These are phyloP conservation scores for Cyclospora cayetanensis DNA, from an alignment of 169 alveolate genomes.

Conservation along the genomic window DNA sequence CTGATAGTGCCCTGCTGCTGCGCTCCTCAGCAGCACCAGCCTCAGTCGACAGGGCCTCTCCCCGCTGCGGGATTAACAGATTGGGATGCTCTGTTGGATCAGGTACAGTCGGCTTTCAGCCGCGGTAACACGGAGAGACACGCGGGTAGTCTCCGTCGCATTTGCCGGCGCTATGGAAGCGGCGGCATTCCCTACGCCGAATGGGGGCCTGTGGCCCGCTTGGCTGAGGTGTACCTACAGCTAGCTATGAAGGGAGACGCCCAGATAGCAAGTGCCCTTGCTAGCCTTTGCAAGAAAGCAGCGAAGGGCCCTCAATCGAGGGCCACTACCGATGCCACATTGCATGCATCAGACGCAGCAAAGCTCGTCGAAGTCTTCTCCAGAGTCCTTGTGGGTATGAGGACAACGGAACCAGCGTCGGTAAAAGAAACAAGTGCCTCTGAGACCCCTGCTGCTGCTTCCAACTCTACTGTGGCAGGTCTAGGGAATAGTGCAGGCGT, in stretches of 20 bases:
- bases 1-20: background rate
- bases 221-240: constrained; percentile 23
- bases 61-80: background rate
- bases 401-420: background rate
- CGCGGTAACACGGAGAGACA: constrained; percentile 3
- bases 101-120: background rate
- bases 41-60: background rate
- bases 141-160: background rate
- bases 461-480: background rate
- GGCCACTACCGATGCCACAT: background rate
- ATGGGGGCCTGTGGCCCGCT: background rate
- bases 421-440: background rate
- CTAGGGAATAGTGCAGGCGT: too few species aligned
- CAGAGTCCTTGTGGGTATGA: background rate
- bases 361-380: background rate
- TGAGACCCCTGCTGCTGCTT: background rate
- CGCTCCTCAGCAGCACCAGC: background rate
- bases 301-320: background rate
- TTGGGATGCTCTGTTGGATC: background rate
- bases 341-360: background rate
- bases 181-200: background rate
- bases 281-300: background rate
- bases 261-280: background rate
- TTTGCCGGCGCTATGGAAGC: background rate
- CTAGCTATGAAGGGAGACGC: background rate